A percentile compares a stretch with the other conserved stretches of the same genome.
phyloP scores from a whole-genome alignment of 2,329 filamentous ascomycete genomes.

The Cryphonectria japonica region DNA sequence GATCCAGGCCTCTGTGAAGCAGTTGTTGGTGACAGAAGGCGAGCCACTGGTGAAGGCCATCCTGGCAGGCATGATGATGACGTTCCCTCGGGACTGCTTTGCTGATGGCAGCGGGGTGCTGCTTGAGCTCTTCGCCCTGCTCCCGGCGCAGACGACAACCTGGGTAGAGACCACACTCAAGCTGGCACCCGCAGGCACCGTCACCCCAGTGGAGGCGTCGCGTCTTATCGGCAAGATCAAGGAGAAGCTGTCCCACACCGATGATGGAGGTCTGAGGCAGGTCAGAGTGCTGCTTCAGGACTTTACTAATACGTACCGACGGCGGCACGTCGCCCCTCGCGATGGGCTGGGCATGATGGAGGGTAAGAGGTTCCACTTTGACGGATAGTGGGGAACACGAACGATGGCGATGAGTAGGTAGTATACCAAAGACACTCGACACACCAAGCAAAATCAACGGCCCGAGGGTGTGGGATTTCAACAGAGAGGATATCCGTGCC shows the following conservation, averaged over 20 bases:
- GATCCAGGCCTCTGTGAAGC: conserved; percentile 73
- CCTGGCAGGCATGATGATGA: conserved; percentile 98
- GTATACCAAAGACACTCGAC: background rate
- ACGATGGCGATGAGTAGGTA: conserved; percentile 3
- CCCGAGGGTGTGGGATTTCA: background rate
- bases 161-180: conserved; percentile 87
- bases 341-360: conserved; percentile 89
- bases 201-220: conserved; percentile 79
- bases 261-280: conserved; percentile 66
- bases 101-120: conserved; percentile 93
- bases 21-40: conserved; percentile 71
- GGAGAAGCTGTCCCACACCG: conserved; percentile 72
- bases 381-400: conserved; percentile 45
- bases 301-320: conserved; percentile 92
- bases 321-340: conserved; percentile 91
- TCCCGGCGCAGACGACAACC: conserved; percentile 75
- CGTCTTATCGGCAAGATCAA: conserved; percentile 80
- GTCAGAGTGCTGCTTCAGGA: conserved; percentile 88
- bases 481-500: background rate
- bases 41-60: conserved; percentile 83
- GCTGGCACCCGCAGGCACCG: conserved; percentile 80
- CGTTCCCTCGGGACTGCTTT: conserved; percentile 94
- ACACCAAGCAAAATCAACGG: background rate
- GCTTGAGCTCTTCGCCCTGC: conserved; percentile 83
- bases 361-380: conserved; percentile 84